Base-by-base conservation (phyloP, 106 monocot species). In the Triglochin maritima region DNA sequence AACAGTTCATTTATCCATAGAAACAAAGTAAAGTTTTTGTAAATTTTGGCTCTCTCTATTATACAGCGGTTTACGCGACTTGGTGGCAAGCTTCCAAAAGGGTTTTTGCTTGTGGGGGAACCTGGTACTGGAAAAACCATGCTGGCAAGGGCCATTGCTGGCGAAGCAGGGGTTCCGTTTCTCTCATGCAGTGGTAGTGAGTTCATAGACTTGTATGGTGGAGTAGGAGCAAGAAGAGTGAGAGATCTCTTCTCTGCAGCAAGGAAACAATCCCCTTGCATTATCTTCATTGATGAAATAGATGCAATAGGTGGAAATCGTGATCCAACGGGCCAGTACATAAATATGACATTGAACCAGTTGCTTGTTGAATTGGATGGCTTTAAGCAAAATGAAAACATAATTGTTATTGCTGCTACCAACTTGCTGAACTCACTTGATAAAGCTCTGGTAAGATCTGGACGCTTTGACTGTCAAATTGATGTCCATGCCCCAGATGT, bases 71-170 rank as follows among this genome's bases (percentile, higher is more conserved):
- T 98, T 82, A 98, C 96, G 44, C 88, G 91, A 43, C 80, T 98
- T 49, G 96, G 96, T 49, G 96, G 96, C 5, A 98, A 98, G 72
- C 91, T 98, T 48, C 96, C 96, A 0, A 98, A 98, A 72, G 96
- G 96, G 15, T 91, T 98, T 53, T 74, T 98, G 72, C 86, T 98
- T 67, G 96, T 98, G 14, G 91, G 96, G 11, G 91, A 91, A 42
- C 96, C 96, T 50, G 96, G 96, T n/a, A 98, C 96, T 5, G 91
- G 96, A 15, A 98, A 98, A 76, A 98, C 96, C 43, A 98, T 98
- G 96, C 75, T 98, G 53, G 96, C 96, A 46, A 82, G 98, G 80
- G 96, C 96, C 50, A 92, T 98, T 69, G 96, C 96, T 47, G 96
- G 96, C 47, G 96, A 98, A 84, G 96, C 98, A 41, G 92, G 86